Conservation (phyloP, 1,139 yeast species). For the Taphrina wiesneri region DNA sequence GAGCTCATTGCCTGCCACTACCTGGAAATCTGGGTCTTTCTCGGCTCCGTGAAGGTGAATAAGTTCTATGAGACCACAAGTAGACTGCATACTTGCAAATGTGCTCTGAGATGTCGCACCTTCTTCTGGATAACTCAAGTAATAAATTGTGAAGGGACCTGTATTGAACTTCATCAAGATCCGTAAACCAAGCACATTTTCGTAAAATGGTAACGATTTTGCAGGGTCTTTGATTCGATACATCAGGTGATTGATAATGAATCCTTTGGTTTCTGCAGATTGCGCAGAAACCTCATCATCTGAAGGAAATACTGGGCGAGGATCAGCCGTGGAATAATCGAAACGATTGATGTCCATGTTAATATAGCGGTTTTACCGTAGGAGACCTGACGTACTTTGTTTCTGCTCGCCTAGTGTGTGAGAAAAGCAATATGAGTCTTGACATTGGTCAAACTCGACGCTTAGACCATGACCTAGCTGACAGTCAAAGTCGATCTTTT, state of each 20-base stretch:
- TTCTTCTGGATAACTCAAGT: constrained; percentile 41
- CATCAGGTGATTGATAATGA: not conserved
- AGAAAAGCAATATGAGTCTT: too few species aligned
- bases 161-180: not conserved
- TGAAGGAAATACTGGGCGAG: not conserved
- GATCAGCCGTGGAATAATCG: not conserved
- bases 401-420: too few species aligned
- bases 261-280: not conserved
- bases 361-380: not conserved
- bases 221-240: constrained; percentile 1
- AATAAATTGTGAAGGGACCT: not conserved
- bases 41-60: constrained; percentile 57
- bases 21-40: constrained; percentile 48
- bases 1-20: not conserved
- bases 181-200: not conserved
- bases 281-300: not conserved
- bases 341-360: not conserved
- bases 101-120: not conserved
- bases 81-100: constrained; percentile 40
- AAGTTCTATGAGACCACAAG: not conserved
- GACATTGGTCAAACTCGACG: too few species aligned
- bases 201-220: not conserved
- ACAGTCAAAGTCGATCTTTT: too few species aligned
- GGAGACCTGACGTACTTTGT: too few species aligned
- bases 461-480: too few species aligned